Evolutionary conservation across 257 asterid species (phyloP), one percentile per base, ranked within the genome.

Genomic region (Gardenia jasminoides): DNA sequence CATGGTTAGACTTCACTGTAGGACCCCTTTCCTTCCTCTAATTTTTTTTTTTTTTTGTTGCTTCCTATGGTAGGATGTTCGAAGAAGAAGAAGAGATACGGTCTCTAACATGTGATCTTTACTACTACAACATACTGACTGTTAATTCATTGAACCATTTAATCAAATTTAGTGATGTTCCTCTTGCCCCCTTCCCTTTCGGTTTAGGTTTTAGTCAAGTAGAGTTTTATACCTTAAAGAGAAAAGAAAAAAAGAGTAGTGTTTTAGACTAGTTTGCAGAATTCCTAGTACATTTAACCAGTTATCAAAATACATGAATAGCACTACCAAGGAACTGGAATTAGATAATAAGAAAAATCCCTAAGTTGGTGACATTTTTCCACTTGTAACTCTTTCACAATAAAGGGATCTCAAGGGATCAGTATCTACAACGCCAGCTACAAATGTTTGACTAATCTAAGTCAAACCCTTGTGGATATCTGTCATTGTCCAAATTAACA

Each of bases 401-500:
- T 44, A 24, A 43, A 30, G 67, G 17, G 30, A 6, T n/a, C 58
- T n/a, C n/a, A 70, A 44, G 11, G 54, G 28, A n/a, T 9, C 47
- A 11, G 0, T n/a, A 26, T 4, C 59, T 70, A 13, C 33, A 46
- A 16, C 47, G 75, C 61, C 59, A 54, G 67, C 67, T 41, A 33
- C 31, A 31, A 31, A 74, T 56, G 47, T 74, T 74, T 70, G 75
- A 70, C 75, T 12, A 16, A 44, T n/a, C n/a, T 33, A 70, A 44
- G 54, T 70, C 74, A 43, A 70, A 70, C 36, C 36, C 31, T n/a
- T 22, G 61, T n/a, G 1, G 48, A 12, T 9, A 26, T 22, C 28
- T 47, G 28, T 31, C 15, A 26, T 20, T 26, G 1, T 20, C 30
- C 50, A 47, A 26, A 71, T 10, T 48, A 48, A 48, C 41, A 36